Base-by-base conservation (phyloP, 2,329 filamentous ascomycete genomes). In the Stemphylium beticola region DNA sequence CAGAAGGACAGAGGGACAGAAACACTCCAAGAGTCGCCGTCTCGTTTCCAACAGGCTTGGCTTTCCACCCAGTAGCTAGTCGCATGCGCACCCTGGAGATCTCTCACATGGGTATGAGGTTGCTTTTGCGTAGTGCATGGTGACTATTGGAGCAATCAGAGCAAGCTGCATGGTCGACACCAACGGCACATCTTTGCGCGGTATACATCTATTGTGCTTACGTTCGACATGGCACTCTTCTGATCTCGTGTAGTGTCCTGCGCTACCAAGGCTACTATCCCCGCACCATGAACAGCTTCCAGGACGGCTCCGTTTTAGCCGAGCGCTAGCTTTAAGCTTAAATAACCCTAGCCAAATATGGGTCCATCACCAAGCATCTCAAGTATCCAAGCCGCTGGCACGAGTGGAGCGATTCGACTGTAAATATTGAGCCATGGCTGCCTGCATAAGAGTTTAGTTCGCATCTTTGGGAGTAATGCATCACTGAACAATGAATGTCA, bases 1-100 rank as follows among this genome's bases (percentile, higher is more conserved):
- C 29, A 26, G 29, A 22, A 34, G 24, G 22, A 24, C 22, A 7
- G 22, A 24, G 2, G 32, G 32, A 20, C 49, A 55, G 50, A 56
- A 43, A 54, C 42, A 51, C 24, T 57, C 55, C 37, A 26, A 43
- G 44, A 39, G 54, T 54, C 45, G 47, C 57, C 52, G 54, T 57
- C 55, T 61, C 49, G 38, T 52, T 38, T 48, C 55, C 52, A 61
- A 47, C 60, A 20, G 65, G 58, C 66, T 68, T 68, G 61, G 66
- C 64, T 60, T 47, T 53, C 45, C 49, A 45, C 53, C 40, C 55
- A 48, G 33, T 36, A 37, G 57, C 57, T 55, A 57, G 60, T 47
- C 54, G 55, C 38, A 55, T 46, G 51, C 58, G 61, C 53, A 58
- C 50, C 49, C 53, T 59, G 55, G 55, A 50, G 47, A 61, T 58